Conservation (phyloP, 139 green algal species). For the Eudorina sp. region DNA sequence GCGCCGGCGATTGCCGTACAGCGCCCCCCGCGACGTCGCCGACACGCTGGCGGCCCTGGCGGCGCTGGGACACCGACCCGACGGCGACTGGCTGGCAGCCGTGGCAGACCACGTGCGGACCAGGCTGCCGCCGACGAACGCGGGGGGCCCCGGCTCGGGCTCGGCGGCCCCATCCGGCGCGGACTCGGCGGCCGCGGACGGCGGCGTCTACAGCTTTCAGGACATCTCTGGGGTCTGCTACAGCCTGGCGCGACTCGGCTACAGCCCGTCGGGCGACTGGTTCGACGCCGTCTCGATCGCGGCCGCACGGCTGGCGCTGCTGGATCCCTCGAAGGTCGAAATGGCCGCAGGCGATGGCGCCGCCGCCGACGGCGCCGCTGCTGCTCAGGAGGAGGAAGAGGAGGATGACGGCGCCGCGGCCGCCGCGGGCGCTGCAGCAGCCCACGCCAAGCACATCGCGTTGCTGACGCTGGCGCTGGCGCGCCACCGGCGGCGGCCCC, state of each 20-base stretch:
- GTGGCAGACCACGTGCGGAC: background rate
- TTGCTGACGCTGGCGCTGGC: background rate
- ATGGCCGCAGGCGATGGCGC: background rate
- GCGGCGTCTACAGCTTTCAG: background rate
- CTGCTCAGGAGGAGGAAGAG: no score
- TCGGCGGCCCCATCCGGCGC: background rate
- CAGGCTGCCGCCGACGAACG: background rate
- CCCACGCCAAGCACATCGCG: slow-evolving; percentile 14
- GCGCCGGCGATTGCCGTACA: background rate
- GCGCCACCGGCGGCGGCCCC: background rate
- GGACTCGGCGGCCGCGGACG: background rate
- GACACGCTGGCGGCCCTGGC: slow-evolving; percentile 21
- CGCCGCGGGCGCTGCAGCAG: background rate
- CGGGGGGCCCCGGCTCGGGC: background rate
- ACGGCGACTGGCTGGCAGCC: background rate
- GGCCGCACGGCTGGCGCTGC: background rate
- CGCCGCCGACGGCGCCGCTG: background rate
- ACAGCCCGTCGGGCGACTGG: background rate
- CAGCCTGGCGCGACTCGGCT: background rate
- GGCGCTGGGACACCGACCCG: background rate
- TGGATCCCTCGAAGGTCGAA: background rate
- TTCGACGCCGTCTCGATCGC: background rate
- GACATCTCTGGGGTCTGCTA: background rate
- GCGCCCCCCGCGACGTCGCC: background rate
- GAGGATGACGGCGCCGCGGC: background rate